Evolutionary conservation across 805 yeast genomes (phyloP).

Genomic region (Yamadazyma insecticola): DNA sequence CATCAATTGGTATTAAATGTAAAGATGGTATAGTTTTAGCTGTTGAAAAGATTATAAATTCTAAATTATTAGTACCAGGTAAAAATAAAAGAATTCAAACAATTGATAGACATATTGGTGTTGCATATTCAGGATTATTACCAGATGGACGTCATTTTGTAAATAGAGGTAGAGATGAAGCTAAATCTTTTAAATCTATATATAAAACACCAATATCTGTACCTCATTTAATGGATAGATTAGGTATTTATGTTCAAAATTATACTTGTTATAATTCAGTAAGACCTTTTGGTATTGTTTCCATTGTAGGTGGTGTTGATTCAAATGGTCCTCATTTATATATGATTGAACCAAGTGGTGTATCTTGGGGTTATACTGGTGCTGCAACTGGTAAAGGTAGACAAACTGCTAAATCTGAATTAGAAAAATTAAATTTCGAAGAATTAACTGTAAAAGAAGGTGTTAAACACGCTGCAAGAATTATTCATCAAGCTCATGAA

Average conservation of each 20-base stretch:
- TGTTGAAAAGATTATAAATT: slow-evolving; percentile 85
- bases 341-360: slow-evolving; percentile 97
- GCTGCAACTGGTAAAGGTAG: slow-evolving; percentile 99
- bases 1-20: slow-evolving; percentile 88
- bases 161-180: slow-evolving; percentile 88
- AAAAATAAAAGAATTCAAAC: slow-evolving; percentile 89
- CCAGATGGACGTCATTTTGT: slow-evolving; percentile 97
- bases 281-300: slow-evolving; percentile 93
- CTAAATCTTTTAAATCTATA: slow-evolving; percentile 67
- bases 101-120: slow-evolving; percentile 90
- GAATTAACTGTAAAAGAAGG: slow-evolving; percentile 74
- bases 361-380: slow-evolving; percentile 95
- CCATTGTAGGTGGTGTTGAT: slow-evolving; percentile 93
- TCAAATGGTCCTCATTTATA: slow-evolving; percentile 86
- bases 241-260: slow-evolving; percentile 91
- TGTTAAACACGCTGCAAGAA: slow-evolving; percentile 88
- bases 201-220: slow-evolving; percentile 77
- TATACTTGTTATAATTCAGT: slow-evolving; percentile 95
- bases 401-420: slow-evolving; percentile 95
- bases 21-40: slow-evolving; percentile 95
- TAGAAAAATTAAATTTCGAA: slow-evolving; percentile 81
- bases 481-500: slow-evolving; percentile 91
- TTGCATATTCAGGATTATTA: slow-evolving; percentile 88
- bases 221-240: slow-evolving; percentile 76
- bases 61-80: slow-evolving; percentile 84